Base-by-base conservation (phyloP, 2,329 filamentous ascomycete genomes). In the Alternaria novae-zelandiae region DNA sequence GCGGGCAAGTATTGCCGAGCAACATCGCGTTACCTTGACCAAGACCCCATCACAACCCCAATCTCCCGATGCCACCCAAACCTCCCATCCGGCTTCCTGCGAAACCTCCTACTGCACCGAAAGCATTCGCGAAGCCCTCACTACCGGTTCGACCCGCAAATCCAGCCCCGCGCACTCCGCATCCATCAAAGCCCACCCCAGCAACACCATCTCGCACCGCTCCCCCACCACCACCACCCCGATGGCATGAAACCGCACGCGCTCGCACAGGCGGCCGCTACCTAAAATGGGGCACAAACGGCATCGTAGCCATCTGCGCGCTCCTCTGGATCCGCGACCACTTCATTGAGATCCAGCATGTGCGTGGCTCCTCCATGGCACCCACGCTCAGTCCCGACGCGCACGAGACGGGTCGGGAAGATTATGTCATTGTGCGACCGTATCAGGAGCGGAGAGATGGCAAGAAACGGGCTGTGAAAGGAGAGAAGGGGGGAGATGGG, bases 351-450 rank as follows among this genome's bases (percentile, higher is more conserved):
- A 41, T 78, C 53, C 76, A 79, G 54, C 70, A 69, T 25, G 77
- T 85, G 10, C 71, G 68, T 32, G 83, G 83, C 30, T 61, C 66
- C 17, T 82, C 79, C 53, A 85, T 85, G 83, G 64, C 80, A 2
- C 83, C 83, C 1, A 82, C 83, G 1, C 74, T 85, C 21, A 82
- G 78, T 4, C 82, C 83, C 0, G n/a, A 64, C 23, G 80, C 75
- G 61, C 71, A 82, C 66, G 75, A 78, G 49, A 81, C 81, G 2
- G 80, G 82, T 46, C 20, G 62, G 0, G 65, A 70, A 26, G 83
- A 85, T 63, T 66, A 61, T 15, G 70, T 85, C 1, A 63, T 82
- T 8, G 78, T 83, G 59, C 65, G 72, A 11, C 81, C 69, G 9
- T 69, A 64, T 17, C 51, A 47, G 20, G 54, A 50, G 45, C 44